These are phyloP conservation scores for Fusarium graminum DNA, from an alignment of 2,329 filamentous ascomycete species.

Conservation along the genomic window DNA sequence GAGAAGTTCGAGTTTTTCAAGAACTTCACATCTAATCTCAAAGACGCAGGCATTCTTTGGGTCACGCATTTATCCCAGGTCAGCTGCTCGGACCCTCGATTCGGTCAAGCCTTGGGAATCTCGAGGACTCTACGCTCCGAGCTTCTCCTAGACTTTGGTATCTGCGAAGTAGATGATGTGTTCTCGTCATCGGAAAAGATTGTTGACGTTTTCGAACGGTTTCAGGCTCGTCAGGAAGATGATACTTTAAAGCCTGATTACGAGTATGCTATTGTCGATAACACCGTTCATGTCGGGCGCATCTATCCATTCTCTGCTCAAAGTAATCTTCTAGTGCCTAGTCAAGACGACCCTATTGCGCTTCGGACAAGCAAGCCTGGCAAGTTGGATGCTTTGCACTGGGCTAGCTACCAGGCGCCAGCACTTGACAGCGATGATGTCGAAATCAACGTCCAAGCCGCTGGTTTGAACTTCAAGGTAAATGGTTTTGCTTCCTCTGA, in stretches of 20 bases:
- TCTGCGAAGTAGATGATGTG: slow-evolving; percentile 5
- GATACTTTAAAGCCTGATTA: slow-evolving; percentile 4
- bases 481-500: rapidly evolving
- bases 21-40: neutral
- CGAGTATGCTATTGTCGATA: neutral
- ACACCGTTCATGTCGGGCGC: neutral
- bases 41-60: neutral
- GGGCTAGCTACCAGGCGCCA: neutral
- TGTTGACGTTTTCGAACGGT: slow-evolving; percentile 2
- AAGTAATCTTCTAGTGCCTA: neutral
- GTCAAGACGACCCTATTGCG: neutral
- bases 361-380: slow-evolving; percentile 11
- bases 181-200: neutral
- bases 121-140: slow-evolving; percentile 2
- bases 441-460: slow-evolving; percentile 1
- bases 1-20: neutral
- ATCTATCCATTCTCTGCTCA: slow-evolving; percentile 6
- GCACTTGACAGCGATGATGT: neutral
- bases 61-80: slow-evolving; percentile 5
- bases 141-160: neutral
- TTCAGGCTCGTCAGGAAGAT: neutral
- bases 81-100: neutral
- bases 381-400: slow-evolving; percentile 7
- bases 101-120: neutral
- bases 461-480: slow-evolving; percentile 11